A percentile compares a stretch with the other conserved stretches of the same genome.
Evolutionary conservation across 2,329 filamentous ascomycete genomes (phyloP).

Genomic region (Dryadomyces quercus-mongolicae): DNA sequence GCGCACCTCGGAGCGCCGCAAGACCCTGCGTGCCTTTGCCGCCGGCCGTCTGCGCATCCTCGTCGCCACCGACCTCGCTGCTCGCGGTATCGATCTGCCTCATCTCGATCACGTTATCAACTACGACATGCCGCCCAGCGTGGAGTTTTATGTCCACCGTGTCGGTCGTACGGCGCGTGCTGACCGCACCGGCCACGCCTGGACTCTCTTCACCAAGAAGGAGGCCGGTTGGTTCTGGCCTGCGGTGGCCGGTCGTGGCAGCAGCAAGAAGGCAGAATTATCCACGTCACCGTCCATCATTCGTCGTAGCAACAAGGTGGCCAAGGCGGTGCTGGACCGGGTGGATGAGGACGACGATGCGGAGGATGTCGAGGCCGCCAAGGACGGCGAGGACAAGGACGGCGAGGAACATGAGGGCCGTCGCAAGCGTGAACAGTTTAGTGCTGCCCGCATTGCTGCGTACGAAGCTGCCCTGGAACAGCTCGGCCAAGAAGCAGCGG

Average conservation of each 20-base stretch:
- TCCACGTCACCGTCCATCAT: conserved; percentile 19
- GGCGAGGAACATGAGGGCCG: conserved; percentile 10
- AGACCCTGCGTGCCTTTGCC: conserved; percentile 55
- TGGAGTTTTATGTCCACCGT: conserved; percentile 79
- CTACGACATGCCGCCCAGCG: conserved; percentile 77
- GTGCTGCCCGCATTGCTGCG: conserved; percentile 29
- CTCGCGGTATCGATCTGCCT: conserved; percentile 75
- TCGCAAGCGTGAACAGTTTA: conserved; percentile 22
- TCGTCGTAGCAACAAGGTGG: conserved; percentile 30
- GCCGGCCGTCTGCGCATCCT: conserved; percentile 54
- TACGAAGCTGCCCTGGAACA: conserved; percentile 48
- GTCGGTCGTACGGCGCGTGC: conserved; percentile 85
- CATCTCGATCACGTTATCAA: conserved; percentile 78
- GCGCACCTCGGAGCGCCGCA: conserved; percentile 56
- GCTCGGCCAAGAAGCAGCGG: conserved; percentile 47
- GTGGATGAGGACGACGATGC: neutral
- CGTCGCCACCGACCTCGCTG: conserved; percentile 86
- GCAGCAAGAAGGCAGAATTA: conserved; percentile 30
- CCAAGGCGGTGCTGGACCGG: conserved; percentile 28
- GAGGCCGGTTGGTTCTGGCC: conserved; percentile 92
- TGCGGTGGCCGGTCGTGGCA: conserved; percentile 52
- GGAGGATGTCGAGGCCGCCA: conserved; percentile 18
- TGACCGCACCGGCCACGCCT: conserved; percentile 62
- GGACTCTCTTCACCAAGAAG: conserved; percentile 71
- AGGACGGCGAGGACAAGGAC: conserved; percentile 17